Percentiles rank a stretch among this genome's conserved stretches.
These are phyloP conservation scores for Talaromyces marneffei DNA, from an alignment of 2,329 filamentous ascomycete genomes.

Conservation along the genomic window DNA sequence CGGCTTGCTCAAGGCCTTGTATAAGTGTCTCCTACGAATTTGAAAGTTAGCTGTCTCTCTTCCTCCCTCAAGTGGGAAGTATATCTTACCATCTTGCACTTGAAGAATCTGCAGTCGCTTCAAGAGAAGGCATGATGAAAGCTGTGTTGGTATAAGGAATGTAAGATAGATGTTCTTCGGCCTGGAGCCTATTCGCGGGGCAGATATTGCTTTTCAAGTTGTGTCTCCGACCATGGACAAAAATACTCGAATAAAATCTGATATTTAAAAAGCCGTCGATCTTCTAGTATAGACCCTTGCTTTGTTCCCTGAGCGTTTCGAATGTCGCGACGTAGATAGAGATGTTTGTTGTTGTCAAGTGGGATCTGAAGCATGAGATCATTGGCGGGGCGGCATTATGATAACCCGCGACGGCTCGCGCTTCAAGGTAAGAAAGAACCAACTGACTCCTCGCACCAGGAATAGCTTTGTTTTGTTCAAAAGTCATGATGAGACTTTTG, in stretches of 20 bases:
- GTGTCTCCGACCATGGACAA: not conserved
- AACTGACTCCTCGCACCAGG: not conserved
- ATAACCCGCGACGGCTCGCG: slow-evolving; percentile 24
- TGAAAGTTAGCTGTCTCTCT: not conserved
- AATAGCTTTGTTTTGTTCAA: not conserved
- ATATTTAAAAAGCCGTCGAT: no score
- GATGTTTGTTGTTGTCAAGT: not conserved
- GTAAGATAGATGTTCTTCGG: not conserved
- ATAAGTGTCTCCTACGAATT: slow-evolving; percentile 66
- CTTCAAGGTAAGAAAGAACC: slow-evolving; percentile 10
- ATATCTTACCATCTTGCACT: slow-evolving; percentile 25
- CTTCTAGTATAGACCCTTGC: not conserved
- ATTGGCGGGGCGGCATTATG: slow-evolving; percentile 9
- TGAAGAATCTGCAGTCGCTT: not conserved
- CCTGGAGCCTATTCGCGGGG: not conserved
- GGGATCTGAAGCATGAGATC: not conserved
- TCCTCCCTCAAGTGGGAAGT: not conserved
- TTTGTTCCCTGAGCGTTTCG: not conserved
- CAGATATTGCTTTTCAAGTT: not conserved
- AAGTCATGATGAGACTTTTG: not conserved
- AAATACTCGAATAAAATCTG: not conserved
- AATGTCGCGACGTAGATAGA: not conserved
- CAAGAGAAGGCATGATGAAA: slow-evolving; percentile 12
- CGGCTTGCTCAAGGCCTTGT: slow-evolving; percentile 67
- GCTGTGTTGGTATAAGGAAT: not conserved